Evolutionary conservation across 2,329 filamentous ascomycete species (phyloP).

Genomic region (Westerdykella aurantiaca): DNA sequence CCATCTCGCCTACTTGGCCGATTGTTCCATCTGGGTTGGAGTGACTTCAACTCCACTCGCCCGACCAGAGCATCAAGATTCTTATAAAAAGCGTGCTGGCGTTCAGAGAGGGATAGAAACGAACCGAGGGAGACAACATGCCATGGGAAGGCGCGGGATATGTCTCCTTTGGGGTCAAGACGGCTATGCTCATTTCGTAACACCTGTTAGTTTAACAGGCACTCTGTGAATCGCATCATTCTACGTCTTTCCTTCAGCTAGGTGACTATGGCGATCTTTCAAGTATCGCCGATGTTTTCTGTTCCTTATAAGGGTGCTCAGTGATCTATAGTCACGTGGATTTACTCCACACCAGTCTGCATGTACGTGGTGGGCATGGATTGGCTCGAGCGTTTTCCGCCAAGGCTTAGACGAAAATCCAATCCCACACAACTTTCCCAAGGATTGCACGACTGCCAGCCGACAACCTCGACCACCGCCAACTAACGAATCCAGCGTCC

Average conservation of each 20-base stretch:
- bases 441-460: neutral
- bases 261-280: too few species aligned
- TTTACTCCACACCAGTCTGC: too few species aligned
- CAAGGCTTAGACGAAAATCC: neutral
- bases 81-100: conserved; percentile 11
- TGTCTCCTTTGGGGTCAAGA: conserved; percentile 11
- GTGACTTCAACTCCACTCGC: conserved; percentile 51
- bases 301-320: too few species aligned
- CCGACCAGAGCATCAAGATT: conserved; percentile 42
- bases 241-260: too few species aligned
- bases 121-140: neutral
- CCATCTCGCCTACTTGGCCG: conserved; percentile 47
- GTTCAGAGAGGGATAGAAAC: neutral
- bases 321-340: too few species aligned
- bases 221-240: too few species aligned
- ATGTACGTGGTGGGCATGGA: too few species aligned
- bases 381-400: neutral
- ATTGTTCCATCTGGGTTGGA: conserved; percentile 48
- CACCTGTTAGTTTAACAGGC: too few species aligned
- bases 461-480: neutral
- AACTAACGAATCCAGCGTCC: neutral
- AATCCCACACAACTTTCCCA: neutral
- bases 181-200: too few species aligned
- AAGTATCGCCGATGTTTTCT: too few species aligned
- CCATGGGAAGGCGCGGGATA: neutral